Evolutionary conservation across 129 eudicot species (phyloP), one percentile per base, ranked within the genome.

Genomic region (Saposhnikovia divaricata): DNA sequence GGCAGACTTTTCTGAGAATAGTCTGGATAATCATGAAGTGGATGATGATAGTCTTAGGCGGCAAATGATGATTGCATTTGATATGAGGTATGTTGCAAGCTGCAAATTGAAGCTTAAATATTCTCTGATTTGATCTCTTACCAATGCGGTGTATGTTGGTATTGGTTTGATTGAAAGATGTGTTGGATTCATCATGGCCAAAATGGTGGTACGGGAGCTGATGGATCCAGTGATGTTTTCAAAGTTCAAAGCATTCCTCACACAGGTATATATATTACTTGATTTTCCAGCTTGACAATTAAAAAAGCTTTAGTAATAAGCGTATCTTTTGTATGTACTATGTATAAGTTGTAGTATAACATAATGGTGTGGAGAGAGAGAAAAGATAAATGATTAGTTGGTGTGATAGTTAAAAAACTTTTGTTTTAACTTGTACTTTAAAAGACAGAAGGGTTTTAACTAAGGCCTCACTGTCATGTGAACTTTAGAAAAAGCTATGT

Each of bases 41-140:
- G 87, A 81, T 43, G 65, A 79, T 74, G 85, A 86, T 59, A 80
- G 50, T 31, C 89, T 87, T 45, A 90, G 99, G 85, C 87, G 96
- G 66, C 87, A 88, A 85, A 89, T 92, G 97, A 96, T 96, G 99
- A 96, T 96, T 81, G 99, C 98, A 81, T 96, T 92, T 92, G 99
- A 96, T 81, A 92, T 96, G 96, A 92, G 99, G 99, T 96, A 87
- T 82, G 59, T 19, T 43, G 40, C 72, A 31, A 31, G 42, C 61
- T 14, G 28, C 70, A 66, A 50, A 42, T 4, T 13, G 51, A 75
- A 14, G 27, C 57, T 66, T 63, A 12, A 6, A 78, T 57, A 10
- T 77, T 40, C 65, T 72, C 16, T 45, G 2, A 5, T 28, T 3
- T 78, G 34, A 34, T 38, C 65, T 48, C 75, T 66, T 75, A 13